Evolutionary conservation across 148 eudicot genomes (phyloP).

Genomic region (Heliosperma pusillum): DNA sequence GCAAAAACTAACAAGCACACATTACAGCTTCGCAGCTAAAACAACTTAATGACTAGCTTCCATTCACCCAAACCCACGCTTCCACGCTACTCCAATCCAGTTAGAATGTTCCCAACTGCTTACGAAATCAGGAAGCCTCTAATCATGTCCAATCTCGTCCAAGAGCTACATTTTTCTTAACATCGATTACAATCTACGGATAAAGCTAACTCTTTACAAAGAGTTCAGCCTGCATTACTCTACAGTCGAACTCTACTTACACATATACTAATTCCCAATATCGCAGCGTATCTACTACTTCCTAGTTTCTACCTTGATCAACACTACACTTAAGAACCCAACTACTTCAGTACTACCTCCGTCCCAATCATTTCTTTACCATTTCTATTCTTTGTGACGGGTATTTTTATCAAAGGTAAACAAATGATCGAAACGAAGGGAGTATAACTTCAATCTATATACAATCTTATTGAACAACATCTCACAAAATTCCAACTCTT

Average conservation of each 20-base stretch:
- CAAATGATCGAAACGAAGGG: too few relatives aligned
- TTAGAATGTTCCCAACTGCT: background rate
- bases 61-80: background rate
- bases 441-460: background rate
- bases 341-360: too few relatives aligned
- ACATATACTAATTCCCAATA: background rate
- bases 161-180: background rate
- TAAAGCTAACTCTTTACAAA: background rate
- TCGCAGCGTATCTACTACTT: background rate
- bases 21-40: background rate
- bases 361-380: too few relatives aligned
- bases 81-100: background rate
- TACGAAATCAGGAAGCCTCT: background rate
- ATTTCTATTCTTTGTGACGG: too few relatives aligned
- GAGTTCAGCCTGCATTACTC: background rate
- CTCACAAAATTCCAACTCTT: background rate
- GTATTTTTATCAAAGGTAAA: too few relatives aligned
- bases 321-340: background rate
- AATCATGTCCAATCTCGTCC: background rate
- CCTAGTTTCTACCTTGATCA: background rate
- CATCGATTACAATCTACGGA: background rate
- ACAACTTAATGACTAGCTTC: background rate
- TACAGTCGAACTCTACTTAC: background rate
- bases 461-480: background rate
- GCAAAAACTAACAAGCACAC: background rate